Conservation (phyloP, 1,139 yeast genomes). For the Zygosaccharomyces sapae region DNA sequence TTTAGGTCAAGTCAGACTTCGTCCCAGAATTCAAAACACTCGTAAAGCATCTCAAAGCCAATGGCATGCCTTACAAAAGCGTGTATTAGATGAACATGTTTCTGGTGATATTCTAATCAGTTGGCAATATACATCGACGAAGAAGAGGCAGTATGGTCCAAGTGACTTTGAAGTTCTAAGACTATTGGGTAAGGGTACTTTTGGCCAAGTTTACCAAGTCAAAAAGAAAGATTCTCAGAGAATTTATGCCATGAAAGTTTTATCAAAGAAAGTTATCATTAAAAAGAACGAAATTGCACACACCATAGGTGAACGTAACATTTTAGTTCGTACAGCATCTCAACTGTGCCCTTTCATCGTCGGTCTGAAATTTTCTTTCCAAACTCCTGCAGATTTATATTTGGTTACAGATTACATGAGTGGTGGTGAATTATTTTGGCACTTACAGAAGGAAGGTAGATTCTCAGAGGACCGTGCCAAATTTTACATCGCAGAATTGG, state of each 20-base stretch:
- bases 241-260: conserved; percentile 94
- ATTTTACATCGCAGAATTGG: conserved; percentile 92
- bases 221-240: conserved; percentile 82
- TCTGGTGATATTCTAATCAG: conserved; percentile 72
- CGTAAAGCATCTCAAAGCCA: conserved; percentile 40
- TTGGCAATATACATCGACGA: conserved; percentile 67
- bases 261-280: conserved; percentile 89
- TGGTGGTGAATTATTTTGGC: conserved; percentile 98
- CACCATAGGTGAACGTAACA: conserved; percentile 94
- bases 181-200: conserved; percentile 90
- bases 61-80: conserved; percentile 72
- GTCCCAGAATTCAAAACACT: conserved; percentile 50
- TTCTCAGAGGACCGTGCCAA: conserved; percentile 90
- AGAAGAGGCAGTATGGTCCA: conserved; percentile 80
- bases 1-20: conserved; percentile 75
- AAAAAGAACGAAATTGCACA: conserved; percentile 96
- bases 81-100: conserved; percentile 72
- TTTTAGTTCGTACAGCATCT: conserved; percentile 82
- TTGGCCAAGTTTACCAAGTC: conserved; percentile 96
- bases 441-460: conserved; percentile 91
- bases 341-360: conserved; percentile 88
- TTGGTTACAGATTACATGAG: conserved; percentile 96
- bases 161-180: conserved; percentile 88
- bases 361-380: conserved; percentile 91
- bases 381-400: conserved; percentile 86